A percentile compares a stretch with the other conserved stretches of the same genome.
Evolutionary conservation across 106 monocot species (phyloP).

Genomic region (Alisma plantagoaquatica): DNA sequence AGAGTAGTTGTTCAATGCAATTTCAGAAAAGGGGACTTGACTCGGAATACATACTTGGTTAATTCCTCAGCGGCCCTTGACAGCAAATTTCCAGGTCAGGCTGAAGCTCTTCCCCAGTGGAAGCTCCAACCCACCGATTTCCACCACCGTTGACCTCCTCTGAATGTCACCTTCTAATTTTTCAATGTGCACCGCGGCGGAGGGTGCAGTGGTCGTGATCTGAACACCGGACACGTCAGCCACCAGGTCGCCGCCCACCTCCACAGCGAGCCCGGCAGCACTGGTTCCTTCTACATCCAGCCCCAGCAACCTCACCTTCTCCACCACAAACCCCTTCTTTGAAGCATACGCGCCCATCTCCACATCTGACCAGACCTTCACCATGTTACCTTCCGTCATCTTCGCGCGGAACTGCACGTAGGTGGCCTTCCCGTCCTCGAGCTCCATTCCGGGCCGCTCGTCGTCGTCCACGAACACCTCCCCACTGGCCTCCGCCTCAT

Average conservation of each 20-base stretch:
- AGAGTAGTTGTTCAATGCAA: no score
- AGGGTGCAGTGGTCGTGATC: slow-evolving; percentile 6
- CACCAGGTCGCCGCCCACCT: slow-evolving; percentile 40
- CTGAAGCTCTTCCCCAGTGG: slow-evolving; percentile 84
- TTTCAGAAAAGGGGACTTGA: no score
- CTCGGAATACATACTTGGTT: no score
- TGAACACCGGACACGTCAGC: slow-evolving; percentile 22
- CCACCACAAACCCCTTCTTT: slow-evolving; percentile 51
- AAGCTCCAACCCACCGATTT: slow-evolving; percentile 53
- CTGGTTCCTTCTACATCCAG: slow-evolving; percentile 21
- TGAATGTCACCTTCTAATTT: slow-evolving; percentile 29
- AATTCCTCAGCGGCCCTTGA: no score
- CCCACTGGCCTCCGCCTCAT: slow-evolving; percentile 46
- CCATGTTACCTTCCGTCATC: slow-evolving; percentile 19
- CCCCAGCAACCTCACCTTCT: slow-evolving; percentile 71
- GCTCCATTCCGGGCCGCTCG: slow-evolving; percentile 74
- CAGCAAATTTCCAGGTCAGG: slow-evolving; percentile 71
- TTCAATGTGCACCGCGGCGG: background rate
- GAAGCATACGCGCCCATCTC: slow-evolving; percentile 39
- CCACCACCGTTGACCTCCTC: slow-evolving; percentile 44
- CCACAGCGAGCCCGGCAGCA: slow-evolving; percentile 24
- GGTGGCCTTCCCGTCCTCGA: slow-evolving; percentile 60
- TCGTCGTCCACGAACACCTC: slow-evolving; percentile 78
- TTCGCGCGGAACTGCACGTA: slow-evolving; percentile 51
- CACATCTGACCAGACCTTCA: slow-evolving; percentile 74